Base-by-base conservation (phyloP, 805 yeast species). In the Kodamaea restingae region DNA sequence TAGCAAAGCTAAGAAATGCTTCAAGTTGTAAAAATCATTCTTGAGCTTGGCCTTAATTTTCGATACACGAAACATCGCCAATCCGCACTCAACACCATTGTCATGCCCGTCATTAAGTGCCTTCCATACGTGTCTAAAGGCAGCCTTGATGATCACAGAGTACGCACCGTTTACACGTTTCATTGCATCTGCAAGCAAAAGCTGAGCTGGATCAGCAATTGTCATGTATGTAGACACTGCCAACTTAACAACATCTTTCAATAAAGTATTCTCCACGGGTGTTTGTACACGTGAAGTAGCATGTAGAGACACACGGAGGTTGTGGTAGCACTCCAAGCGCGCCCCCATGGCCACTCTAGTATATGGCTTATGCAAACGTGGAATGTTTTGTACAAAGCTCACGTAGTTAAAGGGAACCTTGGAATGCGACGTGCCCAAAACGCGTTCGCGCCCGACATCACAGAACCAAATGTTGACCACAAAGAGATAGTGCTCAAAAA, bases 261-360 rank as follows among this genome's bases (percentile, higher is more conserved):
- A 57, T 27, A 93, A 60, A 2, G 66, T 39, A 39, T 69, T 74
- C 46, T 88, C 96, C 7, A 82, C 54, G 6, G 71, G 74, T 0
- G 87, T 75, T 50, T 86, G 85, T 5, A 80, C 65, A 45, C 96
- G 71, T 3, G 84, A 79, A 0, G 91, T 83, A 0, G 88, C 75
- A 50, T 81, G 86, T 26, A 85, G 69, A 1, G 78, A 66, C 18
- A 83, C 76, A 48, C 98, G 75, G 48, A 84, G 80, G 56, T 78
- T 76, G 48, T 90, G 96, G 46, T 79, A 84, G 11, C 80, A 65
- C 39, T 80, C 84, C 10, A 88, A 68, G 39, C 95, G 72, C 0
- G 85, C 76, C 2, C 85, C 95, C n/a, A 88, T 55, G 2, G 84
- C 73, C 1, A 86, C 72, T 53, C 96, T 78, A 0, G 98, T 88